phyloP scores from a whole-genome alignment of 768 basidiomycete species.

The Suillus spraguei region DNA sequence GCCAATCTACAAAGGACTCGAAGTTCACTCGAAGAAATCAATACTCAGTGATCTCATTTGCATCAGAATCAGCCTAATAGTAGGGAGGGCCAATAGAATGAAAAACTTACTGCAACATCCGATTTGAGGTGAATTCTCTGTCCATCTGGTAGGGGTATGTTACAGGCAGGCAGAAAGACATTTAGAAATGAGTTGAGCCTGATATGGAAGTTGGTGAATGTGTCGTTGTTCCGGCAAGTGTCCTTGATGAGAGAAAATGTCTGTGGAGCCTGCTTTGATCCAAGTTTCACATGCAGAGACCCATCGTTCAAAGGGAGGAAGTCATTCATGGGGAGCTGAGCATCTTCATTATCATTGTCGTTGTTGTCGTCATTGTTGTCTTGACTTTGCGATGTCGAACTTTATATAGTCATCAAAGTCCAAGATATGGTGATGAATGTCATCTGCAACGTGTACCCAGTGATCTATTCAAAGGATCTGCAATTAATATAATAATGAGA shows the following conservation, averaged over 20 bases:
- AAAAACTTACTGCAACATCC: constrained; percentile 4
- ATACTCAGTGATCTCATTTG: constrained; percentile 27
- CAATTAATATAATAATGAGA: no score
- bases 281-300: constrained; percentile 8
- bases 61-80: not conserved
- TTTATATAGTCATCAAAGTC: not conserved
- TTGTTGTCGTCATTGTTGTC: not conserved
- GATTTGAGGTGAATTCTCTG: constrained; percentile 17
- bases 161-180: not conserved
- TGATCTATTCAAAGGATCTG: not conserved
- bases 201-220: constrained; percentile 8
- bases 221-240: not conserved
- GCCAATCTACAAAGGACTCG: no score
- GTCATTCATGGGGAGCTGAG: not conserved
- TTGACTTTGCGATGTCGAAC: not conserved
- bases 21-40: constrained; percentile 15
- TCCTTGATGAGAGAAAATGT: constrained; percentile 3
- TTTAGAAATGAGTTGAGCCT: constrained; percentile 11
- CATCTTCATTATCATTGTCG: no score
- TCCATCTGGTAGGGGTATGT: constrained; percentile 3
- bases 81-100: not conserved
- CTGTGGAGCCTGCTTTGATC: constrained; percentile 1
- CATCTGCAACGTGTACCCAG: not conserved
- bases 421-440: not conserved
- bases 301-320: not conserved